phyloP scores from a whole-genome alignment of 2,329 filamentous ascomycete genomes.

The Fusarium compactum region DNA sequence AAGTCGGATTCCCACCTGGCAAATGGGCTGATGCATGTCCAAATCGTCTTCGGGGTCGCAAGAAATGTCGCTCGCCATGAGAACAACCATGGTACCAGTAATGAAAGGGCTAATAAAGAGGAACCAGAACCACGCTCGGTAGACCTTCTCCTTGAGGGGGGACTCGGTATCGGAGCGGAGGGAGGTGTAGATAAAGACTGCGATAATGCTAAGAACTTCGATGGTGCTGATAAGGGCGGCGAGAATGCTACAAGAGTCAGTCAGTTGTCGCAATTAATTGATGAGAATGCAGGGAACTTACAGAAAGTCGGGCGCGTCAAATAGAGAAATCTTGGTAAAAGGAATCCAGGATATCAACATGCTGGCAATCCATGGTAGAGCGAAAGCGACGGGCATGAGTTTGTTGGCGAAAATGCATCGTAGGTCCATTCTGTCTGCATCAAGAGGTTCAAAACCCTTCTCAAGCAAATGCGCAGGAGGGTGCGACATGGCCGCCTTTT shows the following conservation, averaged over 20 bases:
- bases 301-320: slow-evolving; percentile 30
- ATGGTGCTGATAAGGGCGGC: slow-evolving; percentile 30
- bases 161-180: slow-evolving; percentile 6
- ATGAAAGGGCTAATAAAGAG: slow-evolving; percentile 28
- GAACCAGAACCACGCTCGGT: slow-evolving; percentile 35
- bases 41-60: slow-evolving; percentile 32
- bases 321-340: slow-evolving; percentile 27
- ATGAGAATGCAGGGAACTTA: background rate
- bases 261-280: too few species aligned
- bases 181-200: slow-evolving; percentile 30
- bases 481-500: background rate
- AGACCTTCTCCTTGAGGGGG: slow-evolving; percentile 21
- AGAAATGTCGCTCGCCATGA: slow-evolving; percentile 36
- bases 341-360: slow-evolving; percentile 39
- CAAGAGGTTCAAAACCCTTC: background rate
- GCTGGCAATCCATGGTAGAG: slow-evolving; percentile 26
- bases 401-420: slow-evolving; percentile 8
- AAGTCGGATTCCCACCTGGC: slow-evolving; percentile 31
- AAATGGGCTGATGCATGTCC: slow-evolving; percentile 33
- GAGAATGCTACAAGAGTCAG: slow-evolving; percentile 20
- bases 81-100: slow-evolving; percentile 22
- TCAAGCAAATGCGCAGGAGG: background rate
- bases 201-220: slow-evolving; percentile 33
- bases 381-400: slow-evolving; percentile 28
- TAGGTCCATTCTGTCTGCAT: slow-evolving; percentile 4